Evolutionary conservation across 495 filamentous ascomycete species (phyloP).

Genomic region (Terfezia boudieri): DNA sequence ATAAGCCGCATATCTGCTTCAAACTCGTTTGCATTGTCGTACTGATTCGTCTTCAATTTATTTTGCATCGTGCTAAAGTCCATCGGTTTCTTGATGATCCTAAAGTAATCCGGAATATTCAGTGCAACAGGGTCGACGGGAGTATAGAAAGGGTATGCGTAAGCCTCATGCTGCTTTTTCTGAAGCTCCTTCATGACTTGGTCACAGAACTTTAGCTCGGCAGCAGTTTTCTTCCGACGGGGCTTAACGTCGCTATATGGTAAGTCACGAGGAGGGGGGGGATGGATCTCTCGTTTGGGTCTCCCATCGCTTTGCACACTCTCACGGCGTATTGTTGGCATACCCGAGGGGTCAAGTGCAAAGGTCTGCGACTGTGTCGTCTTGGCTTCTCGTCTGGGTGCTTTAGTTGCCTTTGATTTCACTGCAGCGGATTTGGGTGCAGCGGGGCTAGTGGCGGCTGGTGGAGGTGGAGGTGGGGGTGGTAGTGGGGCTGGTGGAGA

Average conservation of each 20-base stretch:
- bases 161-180: slow-evolving; percentile 42
- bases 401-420: slow-evolving; percentile 8
- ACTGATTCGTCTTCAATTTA: slow-evolving; percentile 62
- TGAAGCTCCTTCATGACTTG: slow-evolving; percentile 54
- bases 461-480: slow-evolving; percentile 16
- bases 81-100: slow-evolving; percentile 90
- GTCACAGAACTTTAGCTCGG: slow-evolving; percentile 77
- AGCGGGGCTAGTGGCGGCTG: slow-evolving; percentile 15
- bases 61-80: slow-evolving; percentile 55
- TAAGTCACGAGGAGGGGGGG: slow-evolving; percentile 66
- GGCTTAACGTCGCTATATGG: slow-evolving; percentile 61
- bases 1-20: slow-evolving; percentile 63
- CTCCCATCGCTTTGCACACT: slow-evolving; percentile 53
- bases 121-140: slow-evolving; percentile 87
- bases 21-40: slow-evolving; percentile 65
- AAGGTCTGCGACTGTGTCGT: slow-evolving; percentile 36
- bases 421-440: slow-evolving; percentile 1
- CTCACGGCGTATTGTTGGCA: slow-evolving; percentile 84
- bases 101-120: slow-evolving; percentile 84
- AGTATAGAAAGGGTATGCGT: slow-evolving; percentile 47
- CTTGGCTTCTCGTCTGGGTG: slow-evolving; percentile 18
- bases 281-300: slow-evolving; percentile 84
- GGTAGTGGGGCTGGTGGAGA: not conserved
- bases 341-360: slow-evolving; percentile 57
- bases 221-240: slow-evolving; percentile 77